Percentiles rank a stretch among this genome's conserved stretches.
Conservation (phyloP, 1,139 yeast species). For the Yamadazyma buinensis region DNA sequence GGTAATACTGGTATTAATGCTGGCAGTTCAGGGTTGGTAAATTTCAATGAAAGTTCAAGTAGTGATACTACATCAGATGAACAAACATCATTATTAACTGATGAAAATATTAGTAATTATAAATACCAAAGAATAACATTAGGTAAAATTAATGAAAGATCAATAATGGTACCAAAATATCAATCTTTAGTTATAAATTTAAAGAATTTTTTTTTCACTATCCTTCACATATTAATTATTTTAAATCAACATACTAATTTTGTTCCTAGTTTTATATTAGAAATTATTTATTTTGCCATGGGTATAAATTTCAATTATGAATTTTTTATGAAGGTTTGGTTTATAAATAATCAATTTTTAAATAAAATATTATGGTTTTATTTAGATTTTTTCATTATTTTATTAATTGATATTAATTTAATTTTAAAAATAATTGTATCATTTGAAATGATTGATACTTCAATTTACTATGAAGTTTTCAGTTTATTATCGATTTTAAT, state of each 20-base stretch:
- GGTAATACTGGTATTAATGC: too few relatives aligned
- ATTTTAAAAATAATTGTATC: slow-evolving; percentile 18
- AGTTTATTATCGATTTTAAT: slow-evolving; percentile 50
- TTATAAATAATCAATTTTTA: slow-evolving; percentile 39
- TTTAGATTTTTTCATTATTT: slow-evolving; percentile 31
- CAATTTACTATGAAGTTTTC: slow-evolving; percentile 29
- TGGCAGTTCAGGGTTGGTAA: too few relatives aligned
- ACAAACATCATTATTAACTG: slow-evolving; percentile 15
- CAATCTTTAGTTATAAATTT: slow-evolving; percentile 41
- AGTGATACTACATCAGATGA: slow-evolving; percentile 8
- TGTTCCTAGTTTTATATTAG: slow-evolving; percentile 13
- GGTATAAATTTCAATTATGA: slow-evolving; percentile 38
- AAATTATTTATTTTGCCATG: slow-evolving; percentile 30
- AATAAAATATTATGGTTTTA: slow-evolving; percentile 42
- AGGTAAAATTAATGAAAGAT: slow-evolving; percentile 25
- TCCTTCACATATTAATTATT: slow-evolving; percentile 31
- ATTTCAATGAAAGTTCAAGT: not conserved
- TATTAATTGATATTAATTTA: slow-evolving; percentile 29
- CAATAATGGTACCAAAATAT: slow-evolving; percentile 40
- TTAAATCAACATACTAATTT: slow-evolving; percentile 20
- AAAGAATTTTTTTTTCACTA: slow-evolving; percentile 29
- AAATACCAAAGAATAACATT: slow-evolving; percentile 29
- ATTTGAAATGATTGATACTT: slow-evolving; percentile 10
- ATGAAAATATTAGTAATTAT: slow-evolving; percentile 31
- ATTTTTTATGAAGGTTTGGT: slow-evolving; percentile 33